Percentiles rank a stretch among this genome's conserved stretches.
Evolutionary conservation across 352 stramenopile species (phyloP).

Genomic region (Phytophthora sojae): DNA sequence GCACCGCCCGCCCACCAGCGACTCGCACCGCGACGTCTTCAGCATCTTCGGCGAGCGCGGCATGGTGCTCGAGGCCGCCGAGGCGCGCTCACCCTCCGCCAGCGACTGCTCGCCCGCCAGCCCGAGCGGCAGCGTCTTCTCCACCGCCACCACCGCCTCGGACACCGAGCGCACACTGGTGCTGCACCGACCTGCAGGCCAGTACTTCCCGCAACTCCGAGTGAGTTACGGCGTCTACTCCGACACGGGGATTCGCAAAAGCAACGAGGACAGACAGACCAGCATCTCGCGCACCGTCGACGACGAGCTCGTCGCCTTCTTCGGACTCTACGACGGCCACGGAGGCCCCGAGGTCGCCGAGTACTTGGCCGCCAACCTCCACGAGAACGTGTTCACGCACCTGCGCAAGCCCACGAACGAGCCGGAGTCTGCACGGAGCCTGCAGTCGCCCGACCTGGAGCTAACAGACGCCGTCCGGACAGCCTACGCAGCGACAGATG

Average conservation of each 20-base stretch:
- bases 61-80: slow-evolving; percentile 64
- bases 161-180: slow-evolving; percentile 79
- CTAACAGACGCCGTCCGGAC: slow-evolving; percentile 45
- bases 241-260: slow-evolving; percentile 74
- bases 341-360: slow-evolving; percentile 74
- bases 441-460: slow-evolving; percentile 28
- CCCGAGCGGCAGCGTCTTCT: slow-evolving; percentile 74
- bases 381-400: slow-evolving; percentile 64
- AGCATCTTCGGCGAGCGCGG: slow-evolving; percentile 86
- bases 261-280: slow-evolving; percentile 80
- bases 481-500: slow-evolving; percentile 70
- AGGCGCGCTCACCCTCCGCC: slow-evolving; percentile 23
- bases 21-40: slow-evolving; percentile 82
- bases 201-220: slow-evolving; percentile 60
- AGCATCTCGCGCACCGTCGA: slow-evolving; percentile 56
- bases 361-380: slow-evolving; percentile 68
- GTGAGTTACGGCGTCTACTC: slow-evolving; percentile 80
- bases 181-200: slow-evolving; percentile 50
- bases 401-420: slow-evolving; percentile 42
- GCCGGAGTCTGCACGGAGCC: slow-evolving; percentile 31
- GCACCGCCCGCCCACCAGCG: slow-evolving; percentile 25
- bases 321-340: slow-evolving; percentile 89
- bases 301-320: slow-evolving; percentile 78
- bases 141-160: slow-evolving; percentile 74
- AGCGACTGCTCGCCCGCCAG: slow-evolving; percentile 60